Evolutionary conservation across 176 grass and related monocot genomes (phyloP).

Genomic region (Rhipidocladum racemiflorum): DNA sequence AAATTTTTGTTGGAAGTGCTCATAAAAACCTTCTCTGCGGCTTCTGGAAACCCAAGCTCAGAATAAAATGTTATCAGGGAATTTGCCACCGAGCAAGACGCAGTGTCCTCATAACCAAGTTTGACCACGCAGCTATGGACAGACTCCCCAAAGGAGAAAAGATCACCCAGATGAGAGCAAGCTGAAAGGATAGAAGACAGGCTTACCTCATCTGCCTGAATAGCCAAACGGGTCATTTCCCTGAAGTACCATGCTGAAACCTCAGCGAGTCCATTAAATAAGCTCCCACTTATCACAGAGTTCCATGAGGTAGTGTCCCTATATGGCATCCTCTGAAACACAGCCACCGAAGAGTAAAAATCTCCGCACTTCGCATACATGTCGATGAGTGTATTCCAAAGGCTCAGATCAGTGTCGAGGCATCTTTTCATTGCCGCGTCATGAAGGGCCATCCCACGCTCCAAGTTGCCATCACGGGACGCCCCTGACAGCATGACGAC

Average conservation of each 20-base stretch:
- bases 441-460: constrained; percentile 49
- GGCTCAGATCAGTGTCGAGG: constrained; percentile 18
- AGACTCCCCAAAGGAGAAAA: constrained; percentile 53
- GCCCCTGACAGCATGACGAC: constrained; percentile 62
- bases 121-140: constrained; percentile 57
- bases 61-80: constrained; percentile 69
- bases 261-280: constrained; percentile 36
- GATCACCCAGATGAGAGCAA: constrained; percentile 16
- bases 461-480: constrained; percentile 26
- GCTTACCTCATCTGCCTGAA: constrained; percentile 52
- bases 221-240: constrained; percentile 44
- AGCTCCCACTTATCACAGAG: constrained; percentile 56
- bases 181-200: constrained; percentile 54
- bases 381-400: constrained; percentile 68
- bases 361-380: constrained; percentile 71
- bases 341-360: constrained; percentile 37
- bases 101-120: constrained; percentile 43
- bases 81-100: constrained; percentile 51
- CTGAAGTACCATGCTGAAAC: constrained; percentile 51
- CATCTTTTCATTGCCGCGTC: constrained; percentile 31
- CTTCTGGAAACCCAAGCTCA: constrained; percentile 31
- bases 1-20: constrained; percentile 44
- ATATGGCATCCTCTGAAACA: constrained; percentile 53
- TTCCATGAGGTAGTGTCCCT: constrained; percentile 73
- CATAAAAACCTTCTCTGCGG: constrained; percentile 42